Evolutionary conservation across 139 green algal genomes (phyloP).

Genomic region (Marvania coccoides): DNA sequence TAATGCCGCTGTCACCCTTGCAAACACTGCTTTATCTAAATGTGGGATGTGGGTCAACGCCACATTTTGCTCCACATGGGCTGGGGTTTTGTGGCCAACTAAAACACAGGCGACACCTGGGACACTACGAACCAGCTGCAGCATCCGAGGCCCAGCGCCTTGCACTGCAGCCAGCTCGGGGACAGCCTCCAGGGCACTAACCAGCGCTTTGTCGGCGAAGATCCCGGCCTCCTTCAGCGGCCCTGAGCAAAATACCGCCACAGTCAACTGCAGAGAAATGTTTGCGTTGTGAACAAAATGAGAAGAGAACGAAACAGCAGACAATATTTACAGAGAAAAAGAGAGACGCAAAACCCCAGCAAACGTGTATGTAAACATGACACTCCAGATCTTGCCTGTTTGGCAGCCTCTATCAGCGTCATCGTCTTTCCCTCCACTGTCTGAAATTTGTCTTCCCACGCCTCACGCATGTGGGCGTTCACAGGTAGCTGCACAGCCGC

Average conservation of each 20-base stretch:
- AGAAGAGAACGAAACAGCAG: too few relatives aligned
- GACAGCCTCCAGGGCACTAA: background rate
- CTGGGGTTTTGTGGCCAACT: slow-evolving; percentile 41
- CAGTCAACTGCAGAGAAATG: background rate
- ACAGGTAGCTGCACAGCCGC: slow-evolving; percentile 53
- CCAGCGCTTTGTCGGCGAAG: background rate
- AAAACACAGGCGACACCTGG: slow-evolving; percentile 24
- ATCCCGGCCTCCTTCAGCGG: slow-evolving; percentile 32
- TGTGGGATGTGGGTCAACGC: background rate
- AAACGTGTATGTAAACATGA: background rate
- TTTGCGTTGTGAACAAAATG: background rate
- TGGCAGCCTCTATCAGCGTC: slow-evolving; percentile 40
- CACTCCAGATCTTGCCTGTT: slow-evolving; percentile 15
- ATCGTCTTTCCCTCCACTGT: slow-evolving; percentile 7
- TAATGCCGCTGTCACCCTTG: background rate
- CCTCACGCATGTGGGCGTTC: slow-evolving; percentile 51
- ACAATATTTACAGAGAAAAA: too few relatives aligned
- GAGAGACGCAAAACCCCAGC: too few relatives aligned
- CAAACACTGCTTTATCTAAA: background rate
- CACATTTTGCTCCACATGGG: slow-evolving; percentile 32
- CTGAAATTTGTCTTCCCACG: slow-evolving; percentile 50
- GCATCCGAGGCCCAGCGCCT: slow-evolving; percentile 29
- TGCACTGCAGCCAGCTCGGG: background rate
- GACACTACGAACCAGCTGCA: slow-evolving; percentile 50
- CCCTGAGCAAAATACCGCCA: slow-evolving; percentile 24